phyloP scores from a whole-genome alignment of 148 eudicot genomes.

The Camellia granthamiana region DNA sequence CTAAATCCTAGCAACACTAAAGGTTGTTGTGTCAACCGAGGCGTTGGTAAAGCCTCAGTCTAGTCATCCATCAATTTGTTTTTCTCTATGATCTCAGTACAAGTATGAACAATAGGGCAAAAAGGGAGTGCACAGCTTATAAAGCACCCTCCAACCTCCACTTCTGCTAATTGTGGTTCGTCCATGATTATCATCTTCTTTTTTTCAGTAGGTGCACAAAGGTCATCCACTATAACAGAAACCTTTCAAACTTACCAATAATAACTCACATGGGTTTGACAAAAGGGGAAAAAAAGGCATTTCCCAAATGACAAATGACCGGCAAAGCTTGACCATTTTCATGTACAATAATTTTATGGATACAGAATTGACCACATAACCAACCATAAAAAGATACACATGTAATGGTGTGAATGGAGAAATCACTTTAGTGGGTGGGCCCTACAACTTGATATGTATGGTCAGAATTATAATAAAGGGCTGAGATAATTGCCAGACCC shows the following conservation, averaged over 20 bases:
- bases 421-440: too few species aligned
- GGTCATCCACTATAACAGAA: slow-evolving; percentile 12
- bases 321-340: neutral
- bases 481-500: too few species aligned
- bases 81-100: neutral
- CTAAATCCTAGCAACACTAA: neutral
- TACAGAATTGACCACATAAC: too few species aligned
- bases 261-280: slow-evolving; percentile 15
- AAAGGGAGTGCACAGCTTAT: neutral
- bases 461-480: too few species aligned
- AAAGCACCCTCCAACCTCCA: slow-evolving; percentile 12
- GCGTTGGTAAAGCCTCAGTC: slow-evolving; percentile 9
- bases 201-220: slow-evolving; percentile 4
- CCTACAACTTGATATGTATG: too few species aligned
- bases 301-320: neutral
- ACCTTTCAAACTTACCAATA: slow-evolving; percentile 9
- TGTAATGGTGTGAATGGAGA: too few species aligned
- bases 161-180: slow-evolving; percentile 6
- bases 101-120: neutral
- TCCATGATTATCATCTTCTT: slow-evolving; percentile 8
- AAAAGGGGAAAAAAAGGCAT: neutral
- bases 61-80: neutral
- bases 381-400: too few species aligned
- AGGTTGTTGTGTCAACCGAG: neutral
- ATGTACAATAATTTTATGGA: too few species aligned